A percentile compares a stretch with the other conserved stretches of the same genome.
These are phyloP conservation scores for Leucosporidium yakuticum DNA, from an alignment of 768 basidiomycete genomes.

Conservation along the genomic window DNA sequence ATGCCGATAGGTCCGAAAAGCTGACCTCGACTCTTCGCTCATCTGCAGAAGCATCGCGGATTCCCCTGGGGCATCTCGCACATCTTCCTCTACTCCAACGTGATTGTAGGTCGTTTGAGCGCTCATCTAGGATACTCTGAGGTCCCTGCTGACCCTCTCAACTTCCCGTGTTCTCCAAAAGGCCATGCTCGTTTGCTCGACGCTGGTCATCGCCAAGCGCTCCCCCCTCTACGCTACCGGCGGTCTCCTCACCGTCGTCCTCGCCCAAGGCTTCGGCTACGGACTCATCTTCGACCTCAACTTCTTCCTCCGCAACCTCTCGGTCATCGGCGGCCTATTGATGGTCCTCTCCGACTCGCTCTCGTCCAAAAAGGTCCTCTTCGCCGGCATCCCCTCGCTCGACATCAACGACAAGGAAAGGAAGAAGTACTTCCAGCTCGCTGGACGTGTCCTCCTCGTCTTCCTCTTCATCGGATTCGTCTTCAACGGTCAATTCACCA, in stretches of 20 bases:
- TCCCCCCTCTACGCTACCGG: constrained; percentile 83
- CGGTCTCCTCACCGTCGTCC: constrained; percentile 81
- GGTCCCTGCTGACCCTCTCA: neutral
- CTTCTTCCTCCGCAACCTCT: constrained; percentile 99
- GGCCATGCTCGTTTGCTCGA: constrained; percentile 83
- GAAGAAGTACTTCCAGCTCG: constrained; percentile 94
- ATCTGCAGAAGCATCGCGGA: constrained; percentile 66
- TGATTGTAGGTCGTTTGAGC: constrained; percentile 60
- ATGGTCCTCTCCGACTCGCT: constrained; percentile 99
- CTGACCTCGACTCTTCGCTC: neutral
- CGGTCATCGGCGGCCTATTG: constrained; percentile 93
- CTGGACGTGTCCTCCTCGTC: constrained; percentile 92
- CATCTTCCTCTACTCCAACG: constrained; percentile 82
- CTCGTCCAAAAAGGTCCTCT: constrained; percentile 68
- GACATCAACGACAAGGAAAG: constrained; percentile 86
- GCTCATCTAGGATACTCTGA: neutral
- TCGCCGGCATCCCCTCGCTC: constrained; percentile 72
- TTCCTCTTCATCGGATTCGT: constrained; percentile 99
- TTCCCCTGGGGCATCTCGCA: constrained; percentile 96
- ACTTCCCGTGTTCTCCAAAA: constrained; percentile 41
- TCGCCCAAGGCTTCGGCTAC: constrained; percentile 96
- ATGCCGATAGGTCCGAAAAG: neutral
- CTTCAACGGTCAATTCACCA: constrained; percentile 33
- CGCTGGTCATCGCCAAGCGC: constrained; percentile 76
- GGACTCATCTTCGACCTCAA: constrained; percentile 99